Base-by-base conservation (phyloP, 257 asterid genomes). In the Solanum okadae region DNA sequence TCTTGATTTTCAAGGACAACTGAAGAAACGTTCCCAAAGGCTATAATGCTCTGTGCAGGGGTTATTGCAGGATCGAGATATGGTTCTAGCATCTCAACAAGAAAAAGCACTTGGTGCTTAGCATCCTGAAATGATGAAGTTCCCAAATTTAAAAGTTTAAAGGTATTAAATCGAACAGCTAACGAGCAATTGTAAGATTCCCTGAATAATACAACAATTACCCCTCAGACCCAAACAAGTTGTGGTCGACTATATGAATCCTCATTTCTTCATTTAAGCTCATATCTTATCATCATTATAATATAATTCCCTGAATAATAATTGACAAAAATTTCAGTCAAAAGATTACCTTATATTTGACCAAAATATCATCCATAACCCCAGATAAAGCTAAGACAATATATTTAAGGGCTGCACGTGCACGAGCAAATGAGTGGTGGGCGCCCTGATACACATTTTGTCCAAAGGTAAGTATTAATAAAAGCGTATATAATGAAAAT, bases 31-130 rank as follows among this genome's bases (percentile, higher is more conserved):
- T 94, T 94, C 87, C 99, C 99, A 90, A 97, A 97, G 87, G 98
- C 92, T 93, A 96, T 94, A 88, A 89, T 92, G 88, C 98, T 96
- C 92, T 94, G 95, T 86, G 91, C 87, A 87, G 98, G 99, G 91
- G 95, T 93, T 88, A 97, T 93, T 70, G 95, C 94, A 86, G 99
- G 99, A 91, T 95, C 98, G 88, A 97, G 94, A 91, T 88, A 97
- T 20, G 98, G 98, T 90, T 96, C 99, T 49, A 97, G 95, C 99
- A 97, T 96, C 95, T 96, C 99, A 93, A 96, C 87, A 90, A 97
- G 92, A 94, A 97, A 97, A 75, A 96, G 99, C 88, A 97, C 87
- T 83, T 86, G 96, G 89, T 93, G 97, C 91, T 96, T 96, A 86
- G 93, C 96, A 87, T 93, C 96, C 99, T 97, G 94, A 90, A 95